phyloP scores from a whole-genome alignment of 2,329 filamentous ascomycete genomes.

The Hypoxylon sp. region DNA sequence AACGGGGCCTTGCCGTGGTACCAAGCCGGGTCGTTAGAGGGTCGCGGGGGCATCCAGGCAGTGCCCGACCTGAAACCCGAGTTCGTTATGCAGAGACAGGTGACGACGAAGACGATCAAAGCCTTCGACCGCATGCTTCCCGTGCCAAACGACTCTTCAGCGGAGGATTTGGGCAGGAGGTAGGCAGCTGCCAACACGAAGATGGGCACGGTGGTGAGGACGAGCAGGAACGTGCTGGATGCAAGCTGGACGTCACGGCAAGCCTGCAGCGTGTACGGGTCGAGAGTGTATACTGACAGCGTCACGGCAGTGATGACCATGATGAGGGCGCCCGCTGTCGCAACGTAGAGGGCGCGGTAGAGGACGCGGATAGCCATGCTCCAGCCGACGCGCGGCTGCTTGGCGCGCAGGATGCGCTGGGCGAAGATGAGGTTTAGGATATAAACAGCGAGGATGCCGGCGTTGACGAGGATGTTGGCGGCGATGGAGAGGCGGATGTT shows the following conservation, averaged over 20 bases:
- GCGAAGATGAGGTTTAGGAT: slow-evolving; percentile 51
- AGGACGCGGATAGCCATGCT: slow-evolving; percentile 39
- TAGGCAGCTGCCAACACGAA: slow-evolving; percentile 39
- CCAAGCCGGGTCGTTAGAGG: slow-evolving; percentile 38
- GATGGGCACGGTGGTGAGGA: slow-evolving; percentile 42
- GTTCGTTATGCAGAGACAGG: slow-evolving; percentile 36
- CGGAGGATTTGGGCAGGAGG: slow-evolving; percentile 39
- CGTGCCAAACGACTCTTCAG: slow-evolving; percentile 45
- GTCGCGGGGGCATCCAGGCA: slow-evolving; percentile 38
- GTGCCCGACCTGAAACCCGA: slow-evolving; percentile 43
- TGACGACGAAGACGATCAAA: slow-evolving; percentile 38
- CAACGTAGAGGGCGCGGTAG: slow-evolving; percentile 42
- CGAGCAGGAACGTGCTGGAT: slow-evolving; percentile 41
- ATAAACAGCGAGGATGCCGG: slow-evolving; percentile 48
- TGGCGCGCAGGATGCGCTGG: slow-evolving; percentile 50
- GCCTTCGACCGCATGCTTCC: slow-evolving; percentile 45
- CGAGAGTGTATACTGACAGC: slow-evolving; percentile 42
- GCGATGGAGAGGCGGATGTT: slow-evolving; percentile 46
- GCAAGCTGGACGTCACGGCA: slow-evolving; percentile 42
- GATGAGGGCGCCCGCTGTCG: slow-evolving; percentile 41
- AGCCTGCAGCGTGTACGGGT: slow-evolving; percentile 29
- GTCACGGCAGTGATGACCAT: slow-evolving; percentile 46
- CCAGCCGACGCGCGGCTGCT: slow-evolving; percentile 50
- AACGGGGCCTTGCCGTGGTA: slow-evolving; percentile 47
- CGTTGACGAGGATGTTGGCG: slow-evolving; percentile 49